Evolutionary conservation across 345 rosid species (phyloP), one percentile per base, ranked within the genome.

Genomic region (Theobroma cacao): DNA sequence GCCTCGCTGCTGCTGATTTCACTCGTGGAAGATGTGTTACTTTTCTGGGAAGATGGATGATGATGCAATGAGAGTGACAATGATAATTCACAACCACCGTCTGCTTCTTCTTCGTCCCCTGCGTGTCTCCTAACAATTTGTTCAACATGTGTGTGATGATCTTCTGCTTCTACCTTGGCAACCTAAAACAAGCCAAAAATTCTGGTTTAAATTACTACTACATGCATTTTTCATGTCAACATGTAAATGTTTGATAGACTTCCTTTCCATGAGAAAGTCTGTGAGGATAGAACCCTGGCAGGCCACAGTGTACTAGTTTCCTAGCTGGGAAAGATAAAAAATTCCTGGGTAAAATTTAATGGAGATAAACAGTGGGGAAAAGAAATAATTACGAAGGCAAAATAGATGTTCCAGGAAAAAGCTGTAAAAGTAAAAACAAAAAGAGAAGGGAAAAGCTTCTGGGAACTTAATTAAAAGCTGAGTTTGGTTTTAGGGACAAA

Each of bases 1-100:
- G 87, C 90, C 82, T 94, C 98, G 48, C 94, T 89, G 4, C 83
- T 86, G 61, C 94, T 90, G 4, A 83, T 84, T 40, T 89, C 97
- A n/a, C 98, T 91, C 18, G 86, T 69, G 0, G 90, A 86, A 28
- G 93, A 88, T 26, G 82, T 86, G 33, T 85, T 86, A 71, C 86
- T 84, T 82, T 86, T 85, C 72, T 84, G 87, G 4, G 90, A 84
- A 0, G 79, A 77, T 5, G 86, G 87, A 20, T 31, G 87, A 22
- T 8, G 20, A 1, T 79, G 87, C 64, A 89, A 53, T 3, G 98
- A 85, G 2, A 92, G 91, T 7, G 91, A 78, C 55, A 94, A 56
- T 0, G 92, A 91, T 28, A 94, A 77, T 74, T 82, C 91, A 24
- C 84, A 83, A 12, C 55, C 61, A 33, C 77, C 75, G 5, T 50